These are phyloP conservation scores for Adiantum capillusveneris DNA, from an alignment of 75 land plant genomes.

Conservation along the genomic window DNA sequence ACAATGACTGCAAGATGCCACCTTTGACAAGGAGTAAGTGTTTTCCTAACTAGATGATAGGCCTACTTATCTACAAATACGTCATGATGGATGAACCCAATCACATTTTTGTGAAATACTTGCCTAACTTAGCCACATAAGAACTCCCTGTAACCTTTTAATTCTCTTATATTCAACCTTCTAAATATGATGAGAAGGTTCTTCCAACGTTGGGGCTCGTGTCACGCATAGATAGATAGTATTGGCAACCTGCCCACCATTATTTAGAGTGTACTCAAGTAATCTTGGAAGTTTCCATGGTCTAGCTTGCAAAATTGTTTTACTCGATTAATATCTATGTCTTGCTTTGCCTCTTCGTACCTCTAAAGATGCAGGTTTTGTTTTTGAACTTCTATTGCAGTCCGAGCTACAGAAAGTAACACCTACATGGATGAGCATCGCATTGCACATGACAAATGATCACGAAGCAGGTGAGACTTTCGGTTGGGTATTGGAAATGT, in stretches of 20 bases:
- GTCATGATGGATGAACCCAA: conserved; percentile 92
- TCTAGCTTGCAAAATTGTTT: no score
- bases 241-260: conserved; percentile 92
- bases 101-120: conserved; percentile 67
- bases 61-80: conserved; percentile 49
- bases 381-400: conserved; percentile 33
- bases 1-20: conserved; percentile 82
- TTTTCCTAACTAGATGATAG: neutral
- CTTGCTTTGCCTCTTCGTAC: no score
- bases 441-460: conserved; percentile 82
- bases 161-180: conserved; percentile 76
- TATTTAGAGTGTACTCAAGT: conserved; percentile 54
- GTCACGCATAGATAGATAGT: conserved; percentile 62
- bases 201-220: conserved; percentile 73
- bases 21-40: conserved; percentile 82
- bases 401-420: conserved; percentile 68
- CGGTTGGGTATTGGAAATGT: conserved; percentile 99
- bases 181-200: conserved; percentile 52
- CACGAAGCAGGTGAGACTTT: conserved; percentile 72
- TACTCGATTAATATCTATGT: no score
- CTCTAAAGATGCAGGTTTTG: no score
- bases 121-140: conserved; percentile 67
- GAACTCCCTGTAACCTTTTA: conserved; percentile 64
- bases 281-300: neutral
- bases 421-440: conserved; percentile 93